phyloP scores from a whole-genome alignment of 768 basidiomycete species.

The Hypholoma sublateritium region DNA sequence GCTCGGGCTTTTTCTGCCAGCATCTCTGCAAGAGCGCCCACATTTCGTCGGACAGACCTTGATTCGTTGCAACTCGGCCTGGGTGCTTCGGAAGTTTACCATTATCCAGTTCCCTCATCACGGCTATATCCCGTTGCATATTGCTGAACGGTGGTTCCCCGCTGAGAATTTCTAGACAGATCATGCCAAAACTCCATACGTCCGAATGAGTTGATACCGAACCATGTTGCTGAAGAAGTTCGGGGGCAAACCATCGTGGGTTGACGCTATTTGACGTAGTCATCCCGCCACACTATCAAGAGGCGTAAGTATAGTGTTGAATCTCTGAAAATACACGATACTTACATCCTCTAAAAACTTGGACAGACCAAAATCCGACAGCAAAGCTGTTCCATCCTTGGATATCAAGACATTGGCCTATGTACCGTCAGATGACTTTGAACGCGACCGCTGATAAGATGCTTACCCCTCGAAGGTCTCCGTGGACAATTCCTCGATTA shows the following conservation, averaged over 20 bases:
- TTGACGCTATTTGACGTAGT: conserved; percentile 24
- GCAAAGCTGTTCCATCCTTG: conserved; percentile 33
- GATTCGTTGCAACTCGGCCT: conserved; percentile 20
- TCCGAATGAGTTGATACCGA: conserved; percentile 37
- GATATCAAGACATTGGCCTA: conserved; percentile 47
- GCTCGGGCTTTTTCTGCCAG: conserved; percentile 39
- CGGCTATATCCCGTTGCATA: conserved; percentile 29
- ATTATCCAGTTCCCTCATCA: conserved; percentile 34
- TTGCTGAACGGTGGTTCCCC: conserved; percentile 38
- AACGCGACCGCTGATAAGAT: not conserved
- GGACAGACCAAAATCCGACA: conserved; percentile 48
- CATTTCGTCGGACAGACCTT: conserved; percentile 36
- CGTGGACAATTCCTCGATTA: conserved; percentile 35
- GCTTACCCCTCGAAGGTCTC: conserved; percentile 41
- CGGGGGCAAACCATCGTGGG: conserved; percentile 43
- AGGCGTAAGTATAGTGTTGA: not conserved
- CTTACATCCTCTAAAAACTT: conserved; percentile 37
- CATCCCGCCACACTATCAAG: conserved; percentile 26
- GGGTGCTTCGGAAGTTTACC: conserved; percentile 39
- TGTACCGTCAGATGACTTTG: not conserved
- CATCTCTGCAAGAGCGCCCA: conserved; percentile 45
- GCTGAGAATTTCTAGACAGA: conserved; percentile 45
- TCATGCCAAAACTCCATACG: conserved; percentile 51
- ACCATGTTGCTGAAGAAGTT: conserved; percentile 32
- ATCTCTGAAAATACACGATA: not conserved